Conservation (phyloP, 768 basidiomycete species). For the Coprinellus micaceus region DNA sequence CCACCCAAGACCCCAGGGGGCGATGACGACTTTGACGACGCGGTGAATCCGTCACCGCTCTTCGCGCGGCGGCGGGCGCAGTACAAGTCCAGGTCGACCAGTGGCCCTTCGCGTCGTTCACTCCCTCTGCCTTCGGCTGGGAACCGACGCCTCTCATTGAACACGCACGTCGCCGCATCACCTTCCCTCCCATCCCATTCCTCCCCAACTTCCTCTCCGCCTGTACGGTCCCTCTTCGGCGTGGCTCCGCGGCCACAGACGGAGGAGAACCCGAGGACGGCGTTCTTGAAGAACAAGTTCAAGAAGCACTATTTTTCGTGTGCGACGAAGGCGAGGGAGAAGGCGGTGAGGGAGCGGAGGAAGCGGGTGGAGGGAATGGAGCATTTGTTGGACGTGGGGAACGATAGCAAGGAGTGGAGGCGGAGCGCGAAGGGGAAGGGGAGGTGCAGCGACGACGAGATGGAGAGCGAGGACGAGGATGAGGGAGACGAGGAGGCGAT, state of each 20-base stretch:
- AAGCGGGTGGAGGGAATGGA: slow-evolving; percentile 10
- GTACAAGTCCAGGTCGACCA: slow-evolving; percentile 2
- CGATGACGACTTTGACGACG: neutral
- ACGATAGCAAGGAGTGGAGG: too few relatives aligned
- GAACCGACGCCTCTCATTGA: neutral
- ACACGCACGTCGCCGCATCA: neutral
- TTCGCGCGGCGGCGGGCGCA: slow-evolving; percentile 1
- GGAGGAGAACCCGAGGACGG: slow-evolving; percentile 46
- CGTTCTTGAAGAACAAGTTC: slow-evolving; percentile 57
- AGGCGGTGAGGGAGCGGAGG: slow-evolving; percentile 39
- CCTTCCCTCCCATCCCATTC: neutral
- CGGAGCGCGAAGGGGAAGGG: too few relatives aligned
- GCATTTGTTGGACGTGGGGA: neutral
- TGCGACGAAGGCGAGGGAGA: slow-evolving; percentile 52
- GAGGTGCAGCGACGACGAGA: slow-evolving; percentile 25
- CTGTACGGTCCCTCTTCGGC: neutral
- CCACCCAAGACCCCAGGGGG: neutral
- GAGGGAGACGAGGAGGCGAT: slow-evolving; percentile 38
- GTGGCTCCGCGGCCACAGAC: neutral
- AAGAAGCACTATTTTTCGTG: slow-evolving; percentile 60
- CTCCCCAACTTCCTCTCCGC: neutral
- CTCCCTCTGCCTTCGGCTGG: neutral
- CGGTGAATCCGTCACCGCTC: slow-evolving; percentile 6
- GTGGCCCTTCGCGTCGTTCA: neutral
- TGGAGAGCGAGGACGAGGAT: slow-evolving; percentile 47